Conservation (phyloP, 257 asterid genomes). For the Solanum corneliomulleri region DNA sequence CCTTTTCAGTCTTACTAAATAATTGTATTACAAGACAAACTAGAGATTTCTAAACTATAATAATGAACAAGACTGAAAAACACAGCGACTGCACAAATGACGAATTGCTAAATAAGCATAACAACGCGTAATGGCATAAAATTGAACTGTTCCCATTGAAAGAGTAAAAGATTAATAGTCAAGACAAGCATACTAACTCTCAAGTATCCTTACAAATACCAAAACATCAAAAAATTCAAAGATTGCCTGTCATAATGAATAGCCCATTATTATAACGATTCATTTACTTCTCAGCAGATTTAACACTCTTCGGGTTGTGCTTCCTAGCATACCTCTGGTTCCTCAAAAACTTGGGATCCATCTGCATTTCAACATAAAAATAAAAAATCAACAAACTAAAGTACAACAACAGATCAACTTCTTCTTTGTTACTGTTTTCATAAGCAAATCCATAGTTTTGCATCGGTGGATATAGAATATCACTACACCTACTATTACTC, state of each 20-base stretch:
- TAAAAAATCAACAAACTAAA: background rate
- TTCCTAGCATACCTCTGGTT: constrained; percentile 96
- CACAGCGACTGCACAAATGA: background rate
- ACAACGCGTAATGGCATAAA: background rate
- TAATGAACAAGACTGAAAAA: background rate
- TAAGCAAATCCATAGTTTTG: background rate
- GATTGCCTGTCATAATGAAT: background rate
- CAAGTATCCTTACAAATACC: background rate
- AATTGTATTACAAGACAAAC: background rate
- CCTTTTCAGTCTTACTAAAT: no score
- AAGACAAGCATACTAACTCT: background rate
- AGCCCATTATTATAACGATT: constrained; percentile 1
- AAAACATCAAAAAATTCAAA: background rate
- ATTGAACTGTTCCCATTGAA: background rate
- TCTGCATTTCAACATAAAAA: constrained; percentile 12
- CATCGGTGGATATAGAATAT: background rate
- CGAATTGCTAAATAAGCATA: background rate
- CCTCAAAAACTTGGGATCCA: constrained; percentile 94
- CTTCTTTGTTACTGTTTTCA: background rate
- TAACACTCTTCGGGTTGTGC: constrained; percentile 59
- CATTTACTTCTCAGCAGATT: constrained; percentile 42
- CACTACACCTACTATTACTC: background rate
- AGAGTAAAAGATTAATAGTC: background rate
- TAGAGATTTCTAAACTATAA: background rate
- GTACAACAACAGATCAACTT: background rate